Evolutionary conservation across 306 rosid genomes (phyloP).

Genomic region (Inga leiocalycina): DNA sequence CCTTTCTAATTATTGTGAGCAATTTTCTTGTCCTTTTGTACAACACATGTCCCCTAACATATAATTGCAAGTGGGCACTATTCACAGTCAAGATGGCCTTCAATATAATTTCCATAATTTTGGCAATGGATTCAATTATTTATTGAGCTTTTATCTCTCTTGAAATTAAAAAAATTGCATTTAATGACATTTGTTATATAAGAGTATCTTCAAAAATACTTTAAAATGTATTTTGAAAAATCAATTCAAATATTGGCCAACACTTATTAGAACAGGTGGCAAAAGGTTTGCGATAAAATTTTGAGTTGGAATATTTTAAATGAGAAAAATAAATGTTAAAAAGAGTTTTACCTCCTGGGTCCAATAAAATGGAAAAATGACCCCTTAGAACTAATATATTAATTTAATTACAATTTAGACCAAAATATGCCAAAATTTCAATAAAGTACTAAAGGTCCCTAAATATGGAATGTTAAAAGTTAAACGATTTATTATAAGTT

Average conservation of each 20-base stretch:
- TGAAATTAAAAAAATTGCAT: background rate
- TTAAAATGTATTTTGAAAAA: background rate
- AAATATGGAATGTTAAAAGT: background rate
- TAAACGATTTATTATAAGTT: background rate
- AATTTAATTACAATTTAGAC: background rate
- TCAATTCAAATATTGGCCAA: background rate
- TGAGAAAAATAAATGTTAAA: background rate
- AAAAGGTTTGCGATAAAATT: background rate
- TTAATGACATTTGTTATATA: background rate
- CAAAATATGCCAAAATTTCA: background rate
- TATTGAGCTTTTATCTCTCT: background rate
- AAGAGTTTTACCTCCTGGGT: background rate
- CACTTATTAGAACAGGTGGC: background rate
- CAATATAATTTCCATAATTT: background rate
- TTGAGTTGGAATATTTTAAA: background rate
- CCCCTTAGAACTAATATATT: background rate
- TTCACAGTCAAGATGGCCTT: background rate
- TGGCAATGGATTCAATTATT: background rate
- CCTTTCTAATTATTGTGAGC: constrained; percentile 1
- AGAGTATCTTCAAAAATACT: background rate
- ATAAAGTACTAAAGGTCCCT: background rate
- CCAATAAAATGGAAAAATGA: background rate
- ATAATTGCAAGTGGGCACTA: background rate
- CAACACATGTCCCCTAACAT: background rate
- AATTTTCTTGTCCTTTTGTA: background rate